phyloP scores from a whole-genome alignment of 2,329 filamentous ascomycete genomes.

The Pestalotiopsis sp. region DNA sequence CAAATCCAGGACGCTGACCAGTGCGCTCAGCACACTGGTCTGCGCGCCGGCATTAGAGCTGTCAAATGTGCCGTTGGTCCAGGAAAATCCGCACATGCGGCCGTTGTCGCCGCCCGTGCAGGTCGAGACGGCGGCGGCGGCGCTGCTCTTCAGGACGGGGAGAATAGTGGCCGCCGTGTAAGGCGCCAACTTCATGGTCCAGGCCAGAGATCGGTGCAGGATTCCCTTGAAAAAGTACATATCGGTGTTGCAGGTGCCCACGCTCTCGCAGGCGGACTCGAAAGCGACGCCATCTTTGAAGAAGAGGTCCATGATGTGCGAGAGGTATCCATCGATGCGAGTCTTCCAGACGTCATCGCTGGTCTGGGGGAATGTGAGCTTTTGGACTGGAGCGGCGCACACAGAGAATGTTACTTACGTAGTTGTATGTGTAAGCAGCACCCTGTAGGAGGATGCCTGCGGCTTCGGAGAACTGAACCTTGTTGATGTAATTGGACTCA shows the following conservation, averaged over 20 bases:
- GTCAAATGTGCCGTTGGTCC: slow-evolving; percentile 36
- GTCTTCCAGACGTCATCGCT: slow-evolving; percentile 46
- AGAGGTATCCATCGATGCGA: slow-evolving; percentile 50
- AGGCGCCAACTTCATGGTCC: slow-evolving; percentile 40
- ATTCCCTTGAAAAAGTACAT: slow-evolving; percentile 57
- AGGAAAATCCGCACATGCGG: slow-evolving; percentile 50
- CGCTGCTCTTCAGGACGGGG: slow-evolving; percentile 37
- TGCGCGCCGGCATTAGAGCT: slow-evolving; percentile 46
- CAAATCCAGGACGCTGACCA: slow-evolving; percentile 41
- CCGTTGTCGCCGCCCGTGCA: slow-evolving; percentile 38
- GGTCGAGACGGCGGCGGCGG: slow-evolving; percentile 40
- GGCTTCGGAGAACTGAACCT: slow-evolving; percentile 55
- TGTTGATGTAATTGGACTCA: slow-evolving; percentile 33
- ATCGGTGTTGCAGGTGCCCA: slow-evolving; percentile 52
- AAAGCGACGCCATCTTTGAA: slow-evolving; percentile 52
- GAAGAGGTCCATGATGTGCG: slow-evolving; percentile 42
- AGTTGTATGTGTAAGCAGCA: slow-evolving; percentile 42
- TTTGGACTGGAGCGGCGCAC: not conserved
- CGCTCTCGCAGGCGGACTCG: slow-evolving; percentile 55
- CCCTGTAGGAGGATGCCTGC: slow-evolving; percentile 49
- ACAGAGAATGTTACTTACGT: slow-evolving; percentile 33
- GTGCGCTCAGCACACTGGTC: slow-evolving; percentile 44
- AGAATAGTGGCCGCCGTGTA: slow-evolving; percentile 37
- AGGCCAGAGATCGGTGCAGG: slow-evolving; percentile 52
- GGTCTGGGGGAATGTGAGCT: not conserved